Percentiles rank a stretch among this genome's conserved stretches.
Conservation (phyloP, 257 asterid genomes). For the Rubia yunnanensis region DNA sequence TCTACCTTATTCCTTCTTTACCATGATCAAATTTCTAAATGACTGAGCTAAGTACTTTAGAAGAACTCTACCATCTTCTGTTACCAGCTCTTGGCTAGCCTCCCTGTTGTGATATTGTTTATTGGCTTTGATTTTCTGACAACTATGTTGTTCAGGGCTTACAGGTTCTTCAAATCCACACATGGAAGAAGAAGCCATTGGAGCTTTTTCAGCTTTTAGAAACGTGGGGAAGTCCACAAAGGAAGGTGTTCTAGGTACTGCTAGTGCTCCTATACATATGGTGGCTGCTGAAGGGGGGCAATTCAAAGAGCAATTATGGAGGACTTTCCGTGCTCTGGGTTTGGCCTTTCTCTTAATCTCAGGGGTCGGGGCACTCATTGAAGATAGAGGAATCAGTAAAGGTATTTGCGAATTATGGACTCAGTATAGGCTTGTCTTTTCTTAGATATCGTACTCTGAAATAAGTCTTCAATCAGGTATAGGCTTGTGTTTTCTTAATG, state of each 20-base stretch:
- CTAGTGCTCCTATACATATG: slow-evolving; percentile 90
- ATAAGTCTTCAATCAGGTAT: slow-evolving; percentile 6
- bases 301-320: slow-evolving; percentile 85
- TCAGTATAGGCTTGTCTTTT: neutral
- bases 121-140: slow-evolving; percentile 1
- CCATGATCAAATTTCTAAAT: neutral
- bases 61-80: neutral
- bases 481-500: slow-evolving; percentile 11
- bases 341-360: slow-evolving; percentile 69
- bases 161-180: slow-evolving; percentile 37
- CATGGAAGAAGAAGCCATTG: slow-evolving; percentile 44
- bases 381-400: slow-evolving; percentile 86
- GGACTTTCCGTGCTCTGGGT: slow-evolving; percentile 80
- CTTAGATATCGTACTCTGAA: slow-evolving; percentile 5
- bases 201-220: slow-evolving; percentile 60
- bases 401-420: slow-evolving; percentile 30
- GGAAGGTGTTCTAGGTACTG: slow-evolving; percentile 72
- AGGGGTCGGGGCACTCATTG: slow-evolving; percentile 77
- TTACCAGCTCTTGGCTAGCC: neutral
- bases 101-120: neutral
- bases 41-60: neutral
- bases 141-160: slow-evolving; percentile 35
- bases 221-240: slow-evolving; percentile 67
- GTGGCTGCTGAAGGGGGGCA: slow-evolving; percentile 78
- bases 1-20: neutral